Evolutionary conservation across 2,329 filamentous ascomycete species (phyloP), one percentile per base, ranked within the genome.

Genomic region (Nannizziopsis arthrosporioides): DNA sequence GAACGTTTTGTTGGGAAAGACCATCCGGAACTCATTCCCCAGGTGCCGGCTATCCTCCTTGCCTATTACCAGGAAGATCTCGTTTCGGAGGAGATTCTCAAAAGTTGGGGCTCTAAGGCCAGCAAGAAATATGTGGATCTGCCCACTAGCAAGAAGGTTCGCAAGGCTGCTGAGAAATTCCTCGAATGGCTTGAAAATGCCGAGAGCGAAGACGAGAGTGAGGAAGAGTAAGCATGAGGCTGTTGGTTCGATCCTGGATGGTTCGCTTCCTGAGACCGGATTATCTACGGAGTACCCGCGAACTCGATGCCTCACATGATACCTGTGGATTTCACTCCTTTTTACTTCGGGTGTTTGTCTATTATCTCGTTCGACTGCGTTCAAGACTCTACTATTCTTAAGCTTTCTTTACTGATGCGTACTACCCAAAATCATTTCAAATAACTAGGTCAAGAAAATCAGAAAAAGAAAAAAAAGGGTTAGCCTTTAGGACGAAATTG

Each of bases 81-180:
- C 48, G 73, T 94, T 59, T 81, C 77, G 44, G 92, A 98, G 73
- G 89, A 94, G 54, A 79, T 88, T 12, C 80, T 94, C 63, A 85
- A 82, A 69, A 82, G 83, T 58, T 98, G 92, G 90, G 90, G 89
- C 56, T 77, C 78, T 63, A 94, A 92, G 76, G 88, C 90, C 51
- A 94, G 87, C 79, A 95, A 94, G 82, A 95, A 95, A 74, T 96
- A 96, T 66, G 85, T 93, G 58, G 90, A 96, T 65, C 69, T 93
- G 52, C 65, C 82, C 51, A 89, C 81, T 53, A 94, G 87, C 72
- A 90, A 88, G 76, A 94, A 93, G 77, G 88, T 96, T 54, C 87
- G 89, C 72, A 90, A 93, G 75, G 84, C 86, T 56, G 88, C 92
- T 47, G 85, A 93, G 73, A 82, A 85, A 55, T 98, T 98, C 78